phyloP scores from a whole-genome alignment of 441 rosid genomes.

The Gossypium davidsonii region DNA sequence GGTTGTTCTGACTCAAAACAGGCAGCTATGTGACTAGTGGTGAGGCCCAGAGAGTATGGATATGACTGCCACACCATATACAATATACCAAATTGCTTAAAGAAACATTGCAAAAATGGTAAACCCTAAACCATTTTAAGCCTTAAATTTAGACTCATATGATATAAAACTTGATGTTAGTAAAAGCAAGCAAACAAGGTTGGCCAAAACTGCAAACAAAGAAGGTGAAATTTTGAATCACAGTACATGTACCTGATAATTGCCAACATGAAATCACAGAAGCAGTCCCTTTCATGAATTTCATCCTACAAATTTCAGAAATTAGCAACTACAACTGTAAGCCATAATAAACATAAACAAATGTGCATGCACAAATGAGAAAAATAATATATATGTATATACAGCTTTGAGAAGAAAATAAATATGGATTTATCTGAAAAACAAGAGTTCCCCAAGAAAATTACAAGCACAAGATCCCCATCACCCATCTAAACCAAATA shows the following conservation, averaged over 20 bases:
- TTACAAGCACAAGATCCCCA: neutral
- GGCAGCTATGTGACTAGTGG: neutral
- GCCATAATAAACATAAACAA: neutral
- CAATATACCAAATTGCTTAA: constrained; percentile 18
- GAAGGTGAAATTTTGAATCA: constrained; percentile 5
- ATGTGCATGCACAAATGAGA: neutral
- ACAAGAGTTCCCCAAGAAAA: neutral
- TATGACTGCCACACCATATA: neutral
- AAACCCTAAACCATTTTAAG: neutral
- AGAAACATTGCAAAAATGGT: neutral
- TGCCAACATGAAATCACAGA: constrained; percentile 87
- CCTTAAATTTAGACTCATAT: neutral
- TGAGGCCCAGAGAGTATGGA: constrained; percentile 3
- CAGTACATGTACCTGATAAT: constrained; percentile 57
- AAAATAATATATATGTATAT: neutral
- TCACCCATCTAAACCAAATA: neutral
- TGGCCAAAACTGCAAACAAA: constrained; percentile 2
- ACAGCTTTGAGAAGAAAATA: neutral
- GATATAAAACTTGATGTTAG: neutral
- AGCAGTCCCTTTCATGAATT: constrained; percentile 95
- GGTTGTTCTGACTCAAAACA: neutral
- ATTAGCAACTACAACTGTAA: constrained; percentile 12
- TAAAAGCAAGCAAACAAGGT: constrained; percentile 9
- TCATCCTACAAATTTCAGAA: constrained; percentile 65
- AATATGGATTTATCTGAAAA: neutral